Conservation (phyloP, 176 grass and related monocot genomes). For the Olyra latifolia region DNA sequence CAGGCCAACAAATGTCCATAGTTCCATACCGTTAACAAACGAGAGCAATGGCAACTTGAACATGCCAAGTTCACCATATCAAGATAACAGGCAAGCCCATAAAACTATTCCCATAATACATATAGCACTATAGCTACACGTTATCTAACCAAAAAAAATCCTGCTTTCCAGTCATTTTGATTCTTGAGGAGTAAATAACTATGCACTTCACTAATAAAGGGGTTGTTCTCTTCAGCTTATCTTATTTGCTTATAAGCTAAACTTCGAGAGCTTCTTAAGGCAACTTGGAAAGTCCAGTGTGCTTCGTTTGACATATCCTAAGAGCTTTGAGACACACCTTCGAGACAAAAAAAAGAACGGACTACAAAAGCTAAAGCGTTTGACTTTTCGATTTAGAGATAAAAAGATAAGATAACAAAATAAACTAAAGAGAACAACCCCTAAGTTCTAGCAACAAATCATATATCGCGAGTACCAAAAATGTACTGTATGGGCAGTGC, state of each 20-base stretch:
- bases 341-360: no score
- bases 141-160: neutral
- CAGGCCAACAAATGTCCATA: neutral
- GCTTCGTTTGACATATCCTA: no score
- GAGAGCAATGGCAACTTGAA: neutral
- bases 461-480: neutral
- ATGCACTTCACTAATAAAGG: neutral
- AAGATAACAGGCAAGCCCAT: neutral
- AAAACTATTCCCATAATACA: neutral
- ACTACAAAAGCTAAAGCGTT: no score
- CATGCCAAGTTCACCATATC: neutral
- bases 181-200: neutral
- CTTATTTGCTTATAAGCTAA: no score
- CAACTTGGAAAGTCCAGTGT: no score
- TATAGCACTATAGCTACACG: neutral
- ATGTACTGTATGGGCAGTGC: neutral
- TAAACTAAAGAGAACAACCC: no score
- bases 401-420: no score
- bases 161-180: neutral
- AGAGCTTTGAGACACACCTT: no score
- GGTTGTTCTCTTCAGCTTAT: no score
- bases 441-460: neutral
- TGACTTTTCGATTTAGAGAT: no score
- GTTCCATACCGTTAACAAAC: neutral
- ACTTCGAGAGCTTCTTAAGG: no score